Evolutionary conservation across 345 rosid species (phyloP).

Genomic region (Salix brachista): DNA sequence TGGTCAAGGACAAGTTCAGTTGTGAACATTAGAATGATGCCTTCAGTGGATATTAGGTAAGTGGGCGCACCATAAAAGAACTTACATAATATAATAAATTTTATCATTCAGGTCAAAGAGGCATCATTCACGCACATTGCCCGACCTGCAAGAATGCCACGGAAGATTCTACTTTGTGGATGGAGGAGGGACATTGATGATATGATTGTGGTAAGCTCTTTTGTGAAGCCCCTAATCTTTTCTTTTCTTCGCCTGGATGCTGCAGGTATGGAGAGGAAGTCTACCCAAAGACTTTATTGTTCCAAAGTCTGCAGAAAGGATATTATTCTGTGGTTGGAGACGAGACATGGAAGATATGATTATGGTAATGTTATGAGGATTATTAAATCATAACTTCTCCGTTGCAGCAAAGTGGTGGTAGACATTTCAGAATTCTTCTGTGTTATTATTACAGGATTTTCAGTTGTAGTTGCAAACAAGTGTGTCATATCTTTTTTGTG

Average conservation of each 20-base stretch:
- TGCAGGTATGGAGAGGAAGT: conserved; percentile 67
- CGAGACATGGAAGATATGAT: conserved; percentile 86
- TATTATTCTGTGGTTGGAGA: conserved; percentile 76
- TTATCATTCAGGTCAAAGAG: conserved; percentile 69
- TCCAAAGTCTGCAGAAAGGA: conserved; percentile 56
- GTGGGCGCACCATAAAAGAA: conserved; percentile 23
- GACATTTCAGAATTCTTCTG: conserved; percentile 8
- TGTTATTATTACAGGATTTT: conserved; percentile 9
- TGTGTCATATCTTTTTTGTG: conserved; percentile 5
- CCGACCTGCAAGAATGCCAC: conserved; percentile 63
- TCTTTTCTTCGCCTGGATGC: conserved; percentile 47
- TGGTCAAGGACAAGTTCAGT: too few relatives aligned
- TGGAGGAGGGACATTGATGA: conserved; percentile 88
- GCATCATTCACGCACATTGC: conserved; percentile 51
- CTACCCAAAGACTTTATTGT: conserved; percentile 52
- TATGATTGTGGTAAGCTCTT: conserved; percentile 78
- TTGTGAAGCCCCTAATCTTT: conserved; percentile 54
- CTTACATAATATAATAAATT: conserved; percentile 43
- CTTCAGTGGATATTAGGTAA: conserved; percentile 27
- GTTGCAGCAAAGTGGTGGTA: conserved; percentile 34
- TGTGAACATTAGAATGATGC: conserved; percentile 27
- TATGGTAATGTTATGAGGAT: conserved; percentile 50
- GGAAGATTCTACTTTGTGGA: conserved; percentile 84
- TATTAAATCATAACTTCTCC: conserved; percentile 18
- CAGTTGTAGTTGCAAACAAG: conserved; percentile 10